Base-by-base conservation (phyloP, 1,284 basidiomycete genomes). In the Heterobasidion occidentale region DNA sequence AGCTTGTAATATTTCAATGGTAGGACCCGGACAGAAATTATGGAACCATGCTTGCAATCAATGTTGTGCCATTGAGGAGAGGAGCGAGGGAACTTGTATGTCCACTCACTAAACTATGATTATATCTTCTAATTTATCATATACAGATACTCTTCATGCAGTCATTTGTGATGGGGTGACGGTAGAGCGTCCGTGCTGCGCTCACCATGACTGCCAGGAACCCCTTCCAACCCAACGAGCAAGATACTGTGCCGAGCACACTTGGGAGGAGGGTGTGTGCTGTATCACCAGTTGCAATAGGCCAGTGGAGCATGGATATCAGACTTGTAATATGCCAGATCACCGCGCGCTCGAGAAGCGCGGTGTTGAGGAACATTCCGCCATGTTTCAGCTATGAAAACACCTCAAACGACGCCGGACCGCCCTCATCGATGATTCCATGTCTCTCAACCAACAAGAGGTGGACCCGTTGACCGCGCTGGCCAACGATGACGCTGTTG, bases 161-260 rank as follows among this genome's bases (percentile, higher is more conserved):
- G 59, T 64, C n/a, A 67, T 72, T 9, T 63, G 60, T 9, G 68
- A 72, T 56, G 69, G 70, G 6, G 58, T 71, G 12, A 62, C 63
- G 11, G 62, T 72, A 27, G 68, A 68, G 1, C 67, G 65, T 51
- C 68, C 69, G 1, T 68, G 68, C 51, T 73, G 72, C 58, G 58
- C 52, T 5, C 58, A 60, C 1, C 64, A 66, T 35, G 52, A 64
- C 54, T 67, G 67, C 52, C 46, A 48, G 1, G 46, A 52, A 2
- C 58, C 63, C 1, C 61, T 69, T 6, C 27, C 48, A 0, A 58
- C 47, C 11, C 59, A 60, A 7, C 47, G 57, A 1, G 55, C 61
- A 36, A 59, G 59, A 9, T 68, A 58, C 54, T 70, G 68, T 51
- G 12, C 20, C 0, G 11, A 12, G 2, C 67, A 69, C 50, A 7